These are phyloP conservation scores for Trichoderma erinaceum DNA, from an alignment of 495 filamentous ascomycete genomes.

Conservation along the genomic window DNA sequence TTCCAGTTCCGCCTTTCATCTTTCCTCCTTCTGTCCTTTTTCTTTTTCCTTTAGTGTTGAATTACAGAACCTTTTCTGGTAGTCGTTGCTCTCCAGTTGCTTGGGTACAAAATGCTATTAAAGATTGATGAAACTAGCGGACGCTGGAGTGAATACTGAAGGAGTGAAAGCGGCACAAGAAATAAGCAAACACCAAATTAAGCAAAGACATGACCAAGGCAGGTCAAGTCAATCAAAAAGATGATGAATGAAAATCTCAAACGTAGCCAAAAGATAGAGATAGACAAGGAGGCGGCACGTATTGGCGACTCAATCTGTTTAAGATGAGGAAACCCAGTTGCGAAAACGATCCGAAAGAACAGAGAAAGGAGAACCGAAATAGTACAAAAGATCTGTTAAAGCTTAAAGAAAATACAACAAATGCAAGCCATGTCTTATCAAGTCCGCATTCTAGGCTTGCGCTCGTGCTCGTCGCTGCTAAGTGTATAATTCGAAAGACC, in stretches of 20 bases:
- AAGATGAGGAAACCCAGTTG: neutral
- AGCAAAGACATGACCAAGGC: neutral
- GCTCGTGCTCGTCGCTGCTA: neutral
- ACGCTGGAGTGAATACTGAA: neutral
- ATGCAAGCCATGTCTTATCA: neutral
- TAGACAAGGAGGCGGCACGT: too few species aligned
- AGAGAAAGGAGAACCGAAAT: neutral
- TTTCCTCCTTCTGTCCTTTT: neutral
- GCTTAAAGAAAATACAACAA: neutral
- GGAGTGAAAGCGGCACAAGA: neutral
- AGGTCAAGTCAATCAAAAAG: too few species aligned
- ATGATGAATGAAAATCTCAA: too few species aligned
- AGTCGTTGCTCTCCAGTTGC: neutral
- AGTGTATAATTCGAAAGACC: neutral
- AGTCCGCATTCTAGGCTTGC: neutral
- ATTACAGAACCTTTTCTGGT: neutral
- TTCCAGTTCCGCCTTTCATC: neutral
- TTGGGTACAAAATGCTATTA: neutral
- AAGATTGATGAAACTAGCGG: neutral
- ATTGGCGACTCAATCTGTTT: too few species aligned
- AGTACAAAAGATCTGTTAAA: neutral
- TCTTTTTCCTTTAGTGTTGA: neutral
- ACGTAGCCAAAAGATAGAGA: too few species aligned
- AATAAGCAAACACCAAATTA: neutral
- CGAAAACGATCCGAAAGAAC: neutral